Evolutionary conservation across 1,284 basidiomycete genomes (phyloP).

Genomic region (Irpex sp.): DNA sequence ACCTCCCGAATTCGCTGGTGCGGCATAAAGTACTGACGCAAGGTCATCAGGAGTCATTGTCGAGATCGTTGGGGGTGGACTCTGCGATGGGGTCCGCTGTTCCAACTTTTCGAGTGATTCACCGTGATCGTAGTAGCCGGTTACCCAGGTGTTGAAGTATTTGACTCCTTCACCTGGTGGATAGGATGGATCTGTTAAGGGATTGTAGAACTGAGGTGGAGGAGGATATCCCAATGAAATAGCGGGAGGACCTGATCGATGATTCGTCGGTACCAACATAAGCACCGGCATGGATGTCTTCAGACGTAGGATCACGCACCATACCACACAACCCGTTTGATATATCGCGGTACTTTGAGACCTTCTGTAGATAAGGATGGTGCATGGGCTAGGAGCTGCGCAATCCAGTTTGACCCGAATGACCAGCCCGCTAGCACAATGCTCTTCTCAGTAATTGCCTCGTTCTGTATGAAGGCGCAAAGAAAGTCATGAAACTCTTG

Average conservation of each 20-base stretch:
- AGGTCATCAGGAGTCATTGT: slow-evolving; percentile 13
- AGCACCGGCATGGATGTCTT: neutral
- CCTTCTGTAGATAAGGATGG: slow-evolving; percentile 8
- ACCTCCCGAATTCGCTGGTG: slow-evolving; percentile 14
- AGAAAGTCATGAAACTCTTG: slow-evolving; percentile 14
- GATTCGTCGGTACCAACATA: too few species aligned
- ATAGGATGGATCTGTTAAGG: slow-evolving; percentile 16
- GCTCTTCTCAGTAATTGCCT: slow-evolving; percentile 9
- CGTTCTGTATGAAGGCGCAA: slow-evolving; percentile 7
- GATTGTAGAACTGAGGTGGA: slow-evolving; percentile 17
- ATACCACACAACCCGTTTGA: slow-evolving; percentile 8
- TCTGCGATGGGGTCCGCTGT: slow-evolving; percentile 5
- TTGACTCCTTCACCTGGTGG: slow-evolving; percentile 13
- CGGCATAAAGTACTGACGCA: slow-evolving; percentile 5
- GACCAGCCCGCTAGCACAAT: slow-evolving; percentile 18
- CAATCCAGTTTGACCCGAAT: slow-evolving; percentile 14
- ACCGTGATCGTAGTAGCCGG: slow-evolving; percentile 23
- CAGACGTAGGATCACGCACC: neutral
- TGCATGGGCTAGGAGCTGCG: slow-evolving; percentile 15
- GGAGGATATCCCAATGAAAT: slow-evolving; percentile 18
- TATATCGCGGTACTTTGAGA: neutral
- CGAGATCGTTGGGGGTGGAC: slow-evolving; percentile 13
- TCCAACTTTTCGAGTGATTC: slow-evolving; percentile 9
- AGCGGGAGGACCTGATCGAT: slow-evolving; percentile 11
- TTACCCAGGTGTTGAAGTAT: slow-evolving; percentile 18